These are phyloP conservation scores for Tylopilus felleus DNA, from an alignment of 768 basidiomycete genomes.

Conservation along the genomic window DNA sequence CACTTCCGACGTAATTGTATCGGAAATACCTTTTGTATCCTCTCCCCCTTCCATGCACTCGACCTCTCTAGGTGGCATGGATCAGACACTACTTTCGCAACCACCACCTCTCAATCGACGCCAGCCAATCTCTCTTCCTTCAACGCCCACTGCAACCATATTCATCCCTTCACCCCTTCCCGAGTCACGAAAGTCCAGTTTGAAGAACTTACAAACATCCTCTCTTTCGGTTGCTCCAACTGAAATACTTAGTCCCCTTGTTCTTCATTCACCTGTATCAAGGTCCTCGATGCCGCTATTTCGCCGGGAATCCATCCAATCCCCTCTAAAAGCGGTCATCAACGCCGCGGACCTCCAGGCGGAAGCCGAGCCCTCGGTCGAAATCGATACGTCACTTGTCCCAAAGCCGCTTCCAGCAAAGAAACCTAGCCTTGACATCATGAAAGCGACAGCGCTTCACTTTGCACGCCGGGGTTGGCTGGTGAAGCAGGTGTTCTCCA, in stretches of 20 bases:
- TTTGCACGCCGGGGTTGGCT: constrained; percentile 41
- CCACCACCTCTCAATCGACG: constrained; percentile 31
- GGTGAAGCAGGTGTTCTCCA: constrained; percentile 41
- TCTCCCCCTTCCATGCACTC: constrained; percentile 14
- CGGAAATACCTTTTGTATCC: constrained; percentile 11
- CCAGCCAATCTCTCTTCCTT: constrained; percentile 33
- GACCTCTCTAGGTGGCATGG: not conserved
- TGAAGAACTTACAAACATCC: constrained; percentile 27
- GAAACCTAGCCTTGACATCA: constrained; percentile 21
- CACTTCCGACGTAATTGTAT: not conserved
- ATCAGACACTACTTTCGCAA: constrained; percentile 14
- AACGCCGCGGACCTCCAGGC: constrained; percentile 11
- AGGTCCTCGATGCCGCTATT: constrained; percentile 17
- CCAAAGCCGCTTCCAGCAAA: not conserved
- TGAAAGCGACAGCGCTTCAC: constrained; percentile 39
- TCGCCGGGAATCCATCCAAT: constrained; percentile 25
- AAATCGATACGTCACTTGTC: constrained; percentile 5
- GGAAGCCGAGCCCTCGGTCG: not conserved
- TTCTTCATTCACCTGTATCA: constrained; percentile 27
- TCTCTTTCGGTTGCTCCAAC: constrained; percentile 22
- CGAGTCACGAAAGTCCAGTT: constrained; percentile 16
- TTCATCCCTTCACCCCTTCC: constrained; percentile 16
- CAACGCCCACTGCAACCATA: constrained; percentile 27
- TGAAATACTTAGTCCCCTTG: constrained; percentile 30
- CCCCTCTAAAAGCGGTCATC: constrained; percentile 22